Evolutionary conservation across 257 asterid species (phyloP).

Genomic region (Leptodermis oblonga): DNA sequence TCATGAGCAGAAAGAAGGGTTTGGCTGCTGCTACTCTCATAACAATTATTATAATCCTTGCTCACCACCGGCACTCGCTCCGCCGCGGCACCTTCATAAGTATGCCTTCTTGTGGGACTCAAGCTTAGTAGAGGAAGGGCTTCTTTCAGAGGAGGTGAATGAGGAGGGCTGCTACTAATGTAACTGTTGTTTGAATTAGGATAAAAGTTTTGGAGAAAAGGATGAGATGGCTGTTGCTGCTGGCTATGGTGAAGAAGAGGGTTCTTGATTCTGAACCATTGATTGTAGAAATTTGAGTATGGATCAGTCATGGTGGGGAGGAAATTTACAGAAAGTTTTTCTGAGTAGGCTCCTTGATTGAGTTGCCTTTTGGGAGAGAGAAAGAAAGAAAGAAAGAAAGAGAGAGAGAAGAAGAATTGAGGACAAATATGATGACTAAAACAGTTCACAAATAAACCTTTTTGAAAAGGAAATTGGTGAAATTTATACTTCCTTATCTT

Average conservation of each 20-base stretch:
- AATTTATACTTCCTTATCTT: conserved; percentile 2
- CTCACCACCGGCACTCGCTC: too few species aligned
- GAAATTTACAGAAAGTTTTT: not conserved
- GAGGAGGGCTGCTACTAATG: conserved; percentile 1
- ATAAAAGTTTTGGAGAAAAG: conserved; percentile 14
- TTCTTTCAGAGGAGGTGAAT: conserved; percentile 36
- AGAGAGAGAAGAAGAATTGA: conserved; percentile 15
- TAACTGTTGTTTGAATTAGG: not conserved
- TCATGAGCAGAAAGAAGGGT: conserved; percentile 3
- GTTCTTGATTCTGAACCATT: conserved; percentile 22
- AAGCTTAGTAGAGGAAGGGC: conserved; percentile 34
- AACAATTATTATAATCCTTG: not conserved
- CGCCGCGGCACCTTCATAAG: not conserved
- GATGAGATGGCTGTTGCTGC: not conserved
- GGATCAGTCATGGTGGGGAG: conserved; percentile 28
- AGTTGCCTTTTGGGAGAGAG: not conserved
- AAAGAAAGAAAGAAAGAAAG: not conserved
- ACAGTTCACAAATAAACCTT: conserved; percentile 16
- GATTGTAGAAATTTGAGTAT: conserved; percentile 22
- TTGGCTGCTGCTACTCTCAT: conserved; percentile 3
- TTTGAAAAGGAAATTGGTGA: conserved; percentile 4
- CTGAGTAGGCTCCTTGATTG: not conserved
- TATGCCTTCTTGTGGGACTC: conserved; percentile 22
- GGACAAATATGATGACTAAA: conserved; percentile 16
- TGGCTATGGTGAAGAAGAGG: conserved; percentile 10